phyloP scores from a whole-genome alignment of 768 basidiomycete genomes.

The Chalciporus pseudorubinellus region DNA sequence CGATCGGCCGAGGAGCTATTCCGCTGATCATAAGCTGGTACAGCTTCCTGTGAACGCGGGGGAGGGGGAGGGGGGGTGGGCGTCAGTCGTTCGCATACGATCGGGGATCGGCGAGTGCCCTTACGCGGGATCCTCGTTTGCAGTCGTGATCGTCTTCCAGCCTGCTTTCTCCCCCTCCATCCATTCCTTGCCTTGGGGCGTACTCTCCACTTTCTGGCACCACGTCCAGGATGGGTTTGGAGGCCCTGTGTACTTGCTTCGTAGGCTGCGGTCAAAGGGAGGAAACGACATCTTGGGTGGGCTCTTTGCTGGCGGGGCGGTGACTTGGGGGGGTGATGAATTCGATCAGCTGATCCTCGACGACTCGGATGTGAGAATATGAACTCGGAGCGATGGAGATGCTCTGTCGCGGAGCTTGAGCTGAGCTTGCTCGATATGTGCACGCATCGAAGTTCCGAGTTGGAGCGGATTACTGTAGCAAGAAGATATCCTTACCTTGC shows the following conservation, averaged over 20 bases:
- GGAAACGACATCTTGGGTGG: constrained; percentile 15
- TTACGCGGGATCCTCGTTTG: constrained; percentile 28
- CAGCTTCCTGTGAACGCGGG: constrained; percentile 19
- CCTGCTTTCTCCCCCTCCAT: constrained; percentile 33
- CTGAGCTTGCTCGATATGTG: no score
- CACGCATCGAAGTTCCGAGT: no score
- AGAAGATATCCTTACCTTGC: background rate
- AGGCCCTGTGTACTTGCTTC: constrained; percentile 23
- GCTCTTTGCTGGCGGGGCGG: background rate
- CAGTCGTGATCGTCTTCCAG: constrained; percentile 32
- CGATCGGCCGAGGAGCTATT: constrained; percentile 40
- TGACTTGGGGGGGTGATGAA: background rate
- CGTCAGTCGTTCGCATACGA: background rate
- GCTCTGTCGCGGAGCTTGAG: no score
- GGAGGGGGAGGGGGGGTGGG: no score
- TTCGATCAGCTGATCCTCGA: background rate
- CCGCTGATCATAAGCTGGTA: constrained; percentile 37
- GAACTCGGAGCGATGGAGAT: background rate
- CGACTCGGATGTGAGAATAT: no score
- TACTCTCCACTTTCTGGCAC: constrained; percentile 26
- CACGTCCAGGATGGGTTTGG: constrained; percentile 33
- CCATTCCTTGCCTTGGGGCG: constrained; percentile 29
- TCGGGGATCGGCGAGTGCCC: background rate
- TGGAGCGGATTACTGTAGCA: no score
- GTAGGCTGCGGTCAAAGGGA: constrained; percentile 14